These are phyloP conservation scores for Zizania palustris DNA, from an alignment of 202 grass and related monocot genomes.

Conservation along the genomic window DNA sequence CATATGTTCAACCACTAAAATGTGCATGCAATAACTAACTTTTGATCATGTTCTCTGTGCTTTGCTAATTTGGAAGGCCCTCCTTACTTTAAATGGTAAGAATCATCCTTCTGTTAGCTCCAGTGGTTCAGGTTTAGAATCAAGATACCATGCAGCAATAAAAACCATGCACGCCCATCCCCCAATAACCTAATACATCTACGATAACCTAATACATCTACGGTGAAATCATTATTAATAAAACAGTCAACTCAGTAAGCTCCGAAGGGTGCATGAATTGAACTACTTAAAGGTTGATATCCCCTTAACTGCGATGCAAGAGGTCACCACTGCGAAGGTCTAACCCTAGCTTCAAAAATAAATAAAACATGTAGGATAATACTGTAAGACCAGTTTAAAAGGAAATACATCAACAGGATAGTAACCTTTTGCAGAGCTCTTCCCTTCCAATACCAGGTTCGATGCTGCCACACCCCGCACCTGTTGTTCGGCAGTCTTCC, in stretches of 20 bases:
- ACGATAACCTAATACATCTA: slow-evolving; percentile 23
- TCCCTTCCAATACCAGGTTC: slow-evolving; percentile 37
- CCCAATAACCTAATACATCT: background rate
- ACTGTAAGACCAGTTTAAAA: slow-evolving; percentile 9
- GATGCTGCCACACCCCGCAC: slow-evolving; percentile 18
- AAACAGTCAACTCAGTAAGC: slow-evolving; percentile 6
- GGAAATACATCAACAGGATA: slow-evolving; percentile 1
- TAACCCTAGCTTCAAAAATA: slow-evolving; percentile 27
- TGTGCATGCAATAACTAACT: slow-evolving; percentile 22
- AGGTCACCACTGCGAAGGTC: background rate
- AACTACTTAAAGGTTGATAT: background rate
- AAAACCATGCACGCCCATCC: slow-evolving; percentile 1
- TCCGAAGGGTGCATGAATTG: slow-evolving; percentile 11
- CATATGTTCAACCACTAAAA: slow-evolving; percentile 31
- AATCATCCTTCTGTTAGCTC: slow-evolving; percentile 20
- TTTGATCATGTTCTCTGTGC: background rate
- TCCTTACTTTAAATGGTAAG: slow-evolving; percentile 17
- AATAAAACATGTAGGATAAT: slow-evolving; percentile 35
- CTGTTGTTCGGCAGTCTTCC: slow-evolving; percentile 41
- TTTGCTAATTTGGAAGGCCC: background rate
- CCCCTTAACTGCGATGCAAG: slow-evolving; percentile 15
- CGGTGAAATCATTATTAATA: slow-evolving; percentile 7
- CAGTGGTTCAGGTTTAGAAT: background rate
- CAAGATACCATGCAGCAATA: background rate
- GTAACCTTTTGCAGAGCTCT: slow-evolving; percentile 52